Base-by-base conservation (phyloP, 2,329 filamentous ascomycete genomes). In the Pseudonectria foliicola region DNA sequence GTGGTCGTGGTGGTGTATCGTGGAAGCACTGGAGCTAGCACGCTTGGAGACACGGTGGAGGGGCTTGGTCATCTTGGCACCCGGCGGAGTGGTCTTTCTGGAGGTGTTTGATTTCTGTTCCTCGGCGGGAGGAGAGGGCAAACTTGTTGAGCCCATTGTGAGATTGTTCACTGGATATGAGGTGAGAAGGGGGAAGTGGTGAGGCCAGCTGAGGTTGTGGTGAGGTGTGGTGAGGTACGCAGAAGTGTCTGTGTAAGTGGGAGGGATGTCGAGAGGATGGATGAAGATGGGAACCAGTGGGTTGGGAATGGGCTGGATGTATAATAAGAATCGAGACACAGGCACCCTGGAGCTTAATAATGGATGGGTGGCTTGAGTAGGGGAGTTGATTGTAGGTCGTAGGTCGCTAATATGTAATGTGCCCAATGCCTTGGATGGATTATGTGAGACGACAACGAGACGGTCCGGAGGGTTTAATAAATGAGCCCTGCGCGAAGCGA, bases 41-140 rank as follows among this genome's bases (percentile, higher is more conserved):
- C 71, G 67, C 53, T 76, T 76, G 27, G 69, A 63, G 14, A 63
- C 61, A 43, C 71, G 69, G 51, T 73, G 67, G 44, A 66, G 57
- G 15, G 67, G 60, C 58, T 74, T 75, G 43, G 66, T 57, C 13
- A 64, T 54, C 46, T 73, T 73, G 38, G 62, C 59, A 49, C 55
- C 59, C 34, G 61, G 58, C 11, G 56, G 49, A 26, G 63, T 57
- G 44, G 53, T 57, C 44, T 64, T 68, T 48, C 60, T 63, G 18
- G 53, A 53, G 13, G 52, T 38, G 3, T 50, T 50, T 8, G 57
- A 45, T 46, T 63, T 68, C 44, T 56, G 50, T 6, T 69, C 68
- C 57, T 71, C 72, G 34, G 65, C 63, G 11, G 72, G 71, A 46
- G 71, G 70, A 36, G 71, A 73, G 21, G 71, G 71, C 48, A 74